Percentiles rank a stretch among this genome's conserved stretches.
phyloP scores from a whole-genome alignment of 2,329 filamentous ascomycete genomes.

The Tolypocladium pustulatum region DNA sequence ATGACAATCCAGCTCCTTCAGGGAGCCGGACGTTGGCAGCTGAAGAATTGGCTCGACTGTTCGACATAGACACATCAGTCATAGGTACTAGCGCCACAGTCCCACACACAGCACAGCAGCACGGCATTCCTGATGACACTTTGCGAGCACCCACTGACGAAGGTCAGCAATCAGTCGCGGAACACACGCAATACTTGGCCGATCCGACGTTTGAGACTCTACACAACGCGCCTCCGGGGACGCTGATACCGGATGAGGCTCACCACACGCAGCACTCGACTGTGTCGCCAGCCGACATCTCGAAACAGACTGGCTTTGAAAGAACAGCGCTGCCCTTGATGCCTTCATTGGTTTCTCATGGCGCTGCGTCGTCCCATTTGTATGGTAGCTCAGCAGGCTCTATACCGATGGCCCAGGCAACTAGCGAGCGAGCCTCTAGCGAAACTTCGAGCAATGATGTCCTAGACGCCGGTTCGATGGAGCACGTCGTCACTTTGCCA shows the following conservation, averaged over 20 bases:
- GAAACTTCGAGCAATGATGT: conserved; percentile 8
- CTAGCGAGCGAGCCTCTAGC: conserved; percentile 12
- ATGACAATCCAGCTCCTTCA: neutral
- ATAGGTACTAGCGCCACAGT: neutral
- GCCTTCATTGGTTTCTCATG: conserved; percentile 10
- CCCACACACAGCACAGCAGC: neutral
- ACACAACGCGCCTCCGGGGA: conserved; percentile 7
- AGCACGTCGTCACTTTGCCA: conserved; percentile 46
- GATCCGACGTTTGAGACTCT: conserved; percentile 9
- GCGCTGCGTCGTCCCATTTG: conserved; percentile 7
- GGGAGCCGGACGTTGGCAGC: conserved; percentile 2
- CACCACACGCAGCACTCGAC: conserved; percentile 17
- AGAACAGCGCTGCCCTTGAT: conserved; percentile 10
- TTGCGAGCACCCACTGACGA: conserved; percentile 2
- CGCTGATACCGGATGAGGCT: conserved; percentile 10
- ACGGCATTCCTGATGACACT: neutral
- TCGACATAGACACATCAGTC: conserved; percentile 6
- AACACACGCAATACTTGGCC: conserved; percentile 11
- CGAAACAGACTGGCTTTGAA: conserved; percentile 14
- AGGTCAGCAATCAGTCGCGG: conserved; percentile 9
- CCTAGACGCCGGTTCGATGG: conserved; percentile 9
- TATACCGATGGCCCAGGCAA: conserved; percentile 15
- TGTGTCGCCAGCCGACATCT: conserved; percentile 28
- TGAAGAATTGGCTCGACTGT: conserved; percentile 7
- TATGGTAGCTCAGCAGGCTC: conserved; percentile 13